phyloP scores from a whole-genome alignment of 371 early-diverging fungal species.

The Rhizomucor miehei region DNA sequence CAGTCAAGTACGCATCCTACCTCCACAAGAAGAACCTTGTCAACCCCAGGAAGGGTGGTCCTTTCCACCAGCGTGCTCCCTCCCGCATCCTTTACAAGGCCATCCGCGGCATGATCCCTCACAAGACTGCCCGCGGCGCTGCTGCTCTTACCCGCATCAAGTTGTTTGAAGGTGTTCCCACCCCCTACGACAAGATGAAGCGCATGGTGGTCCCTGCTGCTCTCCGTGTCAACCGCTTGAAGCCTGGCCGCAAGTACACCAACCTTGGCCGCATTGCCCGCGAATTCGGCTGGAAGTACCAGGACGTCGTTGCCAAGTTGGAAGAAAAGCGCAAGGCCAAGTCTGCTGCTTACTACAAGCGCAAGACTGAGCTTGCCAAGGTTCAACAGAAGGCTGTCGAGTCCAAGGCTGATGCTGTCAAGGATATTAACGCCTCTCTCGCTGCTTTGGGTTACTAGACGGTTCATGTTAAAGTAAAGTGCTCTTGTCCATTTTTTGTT shows the following conservation, averaged over 20 bases:
- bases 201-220: conserved; percentile 96
- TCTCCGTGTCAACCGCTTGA: conserved; percentile 92
- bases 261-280: conserved; percentile 88
- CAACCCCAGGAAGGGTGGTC: conserved; percentile 94
- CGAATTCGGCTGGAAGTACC: conserved; percentile 99
- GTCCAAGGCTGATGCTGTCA: conserved; percentile 40
- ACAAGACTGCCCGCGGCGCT: conserved; percentile 98
- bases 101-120: conserved; percentile 98
- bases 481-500: neutral
- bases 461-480: neutral
- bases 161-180: conserved; percentile 98
- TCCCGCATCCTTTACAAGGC: conserved; percentile 97
- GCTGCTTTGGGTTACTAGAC: conserved; percentile 38
- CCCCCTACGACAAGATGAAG: conserved; percentile 95
- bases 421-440: conserved; percentile 39
- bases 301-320: conserved; percentile 89
- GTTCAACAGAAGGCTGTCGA: conserved; percentile 40
- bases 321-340: conserved; percentile 97
- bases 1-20: conserved; percentile 94
- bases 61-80: conserved; percentile 99
- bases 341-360: conserved; percentile 86
- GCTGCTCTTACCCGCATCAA: conserved; percentile 95
- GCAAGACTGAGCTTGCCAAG: conserved; percentile 57
- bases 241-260: conserved; percentile 96
- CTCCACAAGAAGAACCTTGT: conserved; percentile 98